These are phyloP conservation scores for Yamadazyma diospyri DNA, from an alignment of 1,139 yeast species.

Conservation along the genomic window DNA sequence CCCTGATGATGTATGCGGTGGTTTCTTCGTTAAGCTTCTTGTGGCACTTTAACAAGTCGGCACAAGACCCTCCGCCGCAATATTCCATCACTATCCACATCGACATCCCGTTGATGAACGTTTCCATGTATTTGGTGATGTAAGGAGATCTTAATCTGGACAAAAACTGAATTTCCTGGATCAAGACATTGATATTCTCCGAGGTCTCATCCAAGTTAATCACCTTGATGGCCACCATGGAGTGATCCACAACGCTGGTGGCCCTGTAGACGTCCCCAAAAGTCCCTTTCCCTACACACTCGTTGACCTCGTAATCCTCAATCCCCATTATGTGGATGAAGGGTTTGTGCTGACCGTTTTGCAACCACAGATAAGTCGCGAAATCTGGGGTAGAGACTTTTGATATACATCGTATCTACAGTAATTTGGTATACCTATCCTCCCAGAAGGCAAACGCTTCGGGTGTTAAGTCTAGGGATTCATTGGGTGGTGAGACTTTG, in stretches of 20 bases:
- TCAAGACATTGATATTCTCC: slow-evolving; percentile 61
- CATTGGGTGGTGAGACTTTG: slow-evolving; percentile 27
- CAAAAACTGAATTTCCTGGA: slow-evolving; percentile 74
- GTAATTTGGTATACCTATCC: slow-evolving; percentile 12
- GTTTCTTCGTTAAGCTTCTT: slow-evolving; percentile 54
- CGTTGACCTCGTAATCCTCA: slow-evolving; percentile 37
- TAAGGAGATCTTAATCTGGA: slow-evolving; percentile 61
- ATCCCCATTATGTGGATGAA: slow-evolving; percentile 13
- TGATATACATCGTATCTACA: slow-evolving; percentile 1
- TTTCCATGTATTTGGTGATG: slow-evolving; percentile 62
- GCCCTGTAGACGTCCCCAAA: slow-evolving; percentile 87
- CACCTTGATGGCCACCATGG: slow-evolving; percentile 72
- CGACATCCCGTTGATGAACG: slow-evolving; percentile 57
- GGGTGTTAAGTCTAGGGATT: slow-evolving; percentile 31
- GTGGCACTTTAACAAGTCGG: slow-evolving; percentile 59
- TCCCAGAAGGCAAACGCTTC: slow-evolving; percentile 56
- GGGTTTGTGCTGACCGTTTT: slow-evolving; percentile 7
- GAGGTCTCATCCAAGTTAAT: slow-evolving; percentile 70
- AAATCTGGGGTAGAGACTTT: too few relatives aligned
- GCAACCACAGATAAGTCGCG: slow-evolving; percentile 6
- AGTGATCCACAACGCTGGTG: slow-evolving; percentile 22
- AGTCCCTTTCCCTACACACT: slow-evolving; percentile 77
- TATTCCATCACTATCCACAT: slow-evolving; percentile 92
- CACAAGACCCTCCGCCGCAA: slow-evolving; percentile 90
- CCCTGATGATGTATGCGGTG: slow-evolving; percentile 56